Conservation (phyloP, 345 rosid species). For the Sisymbrium irio region DNA sequence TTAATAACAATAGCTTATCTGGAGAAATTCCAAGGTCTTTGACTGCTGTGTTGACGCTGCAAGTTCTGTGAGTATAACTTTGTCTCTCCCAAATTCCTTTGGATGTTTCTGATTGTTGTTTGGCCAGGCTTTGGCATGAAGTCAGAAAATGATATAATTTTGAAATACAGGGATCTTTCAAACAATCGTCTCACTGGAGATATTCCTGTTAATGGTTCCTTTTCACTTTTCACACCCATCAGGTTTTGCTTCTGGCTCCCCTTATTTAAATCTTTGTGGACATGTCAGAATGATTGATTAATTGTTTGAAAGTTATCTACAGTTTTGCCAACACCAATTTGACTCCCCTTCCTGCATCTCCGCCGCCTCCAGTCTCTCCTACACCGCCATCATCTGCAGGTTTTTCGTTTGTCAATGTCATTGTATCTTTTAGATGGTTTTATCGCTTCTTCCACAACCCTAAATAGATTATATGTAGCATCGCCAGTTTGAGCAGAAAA, state of each 20-base stretch:
- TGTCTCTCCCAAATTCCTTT: slow-evolving; percentile 5
- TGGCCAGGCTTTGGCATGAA: background rate
- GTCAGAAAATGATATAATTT: slow-evolving; percentile 21
- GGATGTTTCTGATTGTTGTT: background rate
- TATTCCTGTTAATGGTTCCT: slow-evolving; percentile 43
- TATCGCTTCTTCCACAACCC: background rate
- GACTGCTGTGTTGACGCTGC: slow-evolving; percentile 32
- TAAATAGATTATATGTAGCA: background rate
- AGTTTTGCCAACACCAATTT: slow-evolving; percentile 35
- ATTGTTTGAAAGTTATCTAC: slow-evolving; percentile 18
- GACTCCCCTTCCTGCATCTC: slow-evolving; percentile 35
- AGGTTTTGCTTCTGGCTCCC: slow-evolving; percentile 32
- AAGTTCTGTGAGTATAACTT: slow-evolving; percentile 39
- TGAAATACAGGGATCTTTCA: slow-evolving; percentile 37
- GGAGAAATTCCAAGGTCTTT: slow-evolving; percentile 44
- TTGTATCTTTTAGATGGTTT: slow-evolving; percentile 2
- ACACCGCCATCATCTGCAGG: slow-evolving; percentile 39
- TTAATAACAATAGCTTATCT: slow-evolving; percentile 38
- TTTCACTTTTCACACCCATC: slow-evolving; percentile 45
- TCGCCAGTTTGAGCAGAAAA: background rate
- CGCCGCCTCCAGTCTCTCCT: slow-evolving; percentile 38
- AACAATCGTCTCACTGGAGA: slow-evolving; percentile 39
- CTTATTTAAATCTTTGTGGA: background rate
- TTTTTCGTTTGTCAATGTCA: slow-evolving; percentile 6
- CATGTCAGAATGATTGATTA: slow-evolving; percentile 4